Evolutionary conservation across 2,329 filamentous ascomycete species (phyloP).

Genomic region (Niveomyces coronatus): DNA sequence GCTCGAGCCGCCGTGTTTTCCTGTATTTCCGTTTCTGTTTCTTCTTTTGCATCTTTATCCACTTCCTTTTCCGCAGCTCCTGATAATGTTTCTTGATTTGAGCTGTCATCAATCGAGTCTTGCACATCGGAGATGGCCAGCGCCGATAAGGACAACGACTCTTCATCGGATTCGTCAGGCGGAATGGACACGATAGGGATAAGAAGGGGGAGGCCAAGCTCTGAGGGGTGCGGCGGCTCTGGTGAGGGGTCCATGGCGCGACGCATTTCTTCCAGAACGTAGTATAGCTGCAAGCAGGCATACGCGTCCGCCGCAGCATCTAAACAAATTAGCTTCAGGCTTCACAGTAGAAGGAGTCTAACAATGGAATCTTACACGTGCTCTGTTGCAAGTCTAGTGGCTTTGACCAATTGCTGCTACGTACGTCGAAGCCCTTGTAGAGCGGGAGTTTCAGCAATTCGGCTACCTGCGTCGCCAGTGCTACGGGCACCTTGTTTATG

Average conservation of each 20-base stretch:
- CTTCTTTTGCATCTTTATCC: too few species aligned
- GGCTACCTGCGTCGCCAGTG: slow-evolving; percentile 58
- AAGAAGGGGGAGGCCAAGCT: slow-evolving; percentile 54
- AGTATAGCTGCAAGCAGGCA: slow-evolving; percentile 62
- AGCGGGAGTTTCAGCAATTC: slow-evolving; percentile 64
- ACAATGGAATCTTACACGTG: slow-evolving; percentile 46
- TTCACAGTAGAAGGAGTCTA: slow-evolving; percentile 5
- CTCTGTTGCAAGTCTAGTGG: slow-evolving; percentile 55
- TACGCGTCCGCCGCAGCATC: slow-evolving; percentile 80
- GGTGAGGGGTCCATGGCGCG: slow-evolving; percentile 57
- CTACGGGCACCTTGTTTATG: slow-evolving; percentile 57
- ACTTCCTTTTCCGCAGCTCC: too few species aligned
- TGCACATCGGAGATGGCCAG: too few species aligned
- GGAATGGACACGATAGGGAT: slow-evolving; percentile 28
- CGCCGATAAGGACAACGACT: not conserved
- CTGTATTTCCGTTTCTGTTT: not conserved
- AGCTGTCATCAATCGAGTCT: slow-evolving; percentile 5
- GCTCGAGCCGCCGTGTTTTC: too few species aligned
- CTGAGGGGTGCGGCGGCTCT: slow-evolving; percentile 57
- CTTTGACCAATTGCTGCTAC: slow-evolving; percentile 65
- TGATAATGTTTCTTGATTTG: too few species aligned
- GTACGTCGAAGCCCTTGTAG: slow-evolving; percentile 59
- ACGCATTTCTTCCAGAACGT: slow-evolving; percentile 59
- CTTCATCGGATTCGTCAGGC: slow-evolving; percentile 12
- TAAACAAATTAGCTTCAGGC: slow-evolving; percentile 19